A percentile compares a stretch with the other conserved stretches of the same genome.
Evolutionary conservation across 2,329 filamentous ascomycete genomes (phyloP).

Genomic region (Cercospora zeina): DNA sequence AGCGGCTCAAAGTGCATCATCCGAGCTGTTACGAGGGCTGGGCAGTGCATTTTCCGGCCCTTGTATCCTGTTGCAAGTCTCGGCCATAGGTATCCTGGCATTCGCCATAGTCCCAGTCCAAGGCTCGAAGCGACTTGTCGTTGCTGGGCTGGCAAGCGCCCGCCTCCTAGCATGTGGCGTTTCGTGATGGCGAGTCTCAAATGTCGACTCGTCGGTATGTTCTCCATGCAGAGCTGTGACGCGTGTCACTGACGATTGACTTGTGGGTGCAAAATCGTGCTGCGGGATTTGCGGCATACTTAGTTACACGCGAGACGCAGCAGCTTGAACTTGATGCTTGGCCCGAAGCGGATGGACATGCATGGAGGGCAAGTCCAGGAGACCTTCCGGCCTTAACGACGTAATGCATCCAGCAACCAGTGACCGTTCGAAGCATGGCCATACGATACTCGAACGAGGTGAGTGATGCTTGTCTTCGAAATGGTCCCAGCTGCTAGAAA

Average conservation of each 20-base stretch:
- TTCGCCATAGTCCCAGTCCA: neutral
- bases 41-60: neutral
- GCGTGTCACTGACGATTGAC: neutral
- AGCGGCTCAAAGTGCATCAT: neutral
- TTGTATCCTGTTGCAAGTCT: neutral
- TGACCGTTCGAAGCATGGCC: neutral
- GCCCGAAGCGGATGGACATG: neutral
- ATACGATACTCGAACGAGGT: neutral
- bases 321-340: neutral
- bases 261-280: slow-evolving; percentile 9
- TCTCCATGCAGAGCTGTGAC: neutral
- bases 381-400: neutral
- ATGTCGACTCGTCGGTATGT: slow-evolving; percentile 1
- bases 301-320: neutral
- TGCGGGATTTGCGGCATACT: slow-evolving; percentile 10
- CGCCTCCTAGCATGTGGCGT: neutral
- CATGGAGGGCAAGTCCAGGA: neutral
- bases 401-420: neutral
- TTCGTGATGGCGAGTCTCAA: neutral
- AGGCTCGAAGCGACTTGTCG: neutral
- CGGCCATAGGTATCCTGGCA: neutral
- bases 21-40: neutral
- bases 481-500: neutral
- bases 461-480: neutral
- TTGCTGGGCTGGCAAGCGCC: neutral